Evolutionary conservation across 495 filamentous ascomycete genomes (phyloP), one percentile per base, ranked within the genome.

Genomic region (Penicillium malachiteum): DNA sequence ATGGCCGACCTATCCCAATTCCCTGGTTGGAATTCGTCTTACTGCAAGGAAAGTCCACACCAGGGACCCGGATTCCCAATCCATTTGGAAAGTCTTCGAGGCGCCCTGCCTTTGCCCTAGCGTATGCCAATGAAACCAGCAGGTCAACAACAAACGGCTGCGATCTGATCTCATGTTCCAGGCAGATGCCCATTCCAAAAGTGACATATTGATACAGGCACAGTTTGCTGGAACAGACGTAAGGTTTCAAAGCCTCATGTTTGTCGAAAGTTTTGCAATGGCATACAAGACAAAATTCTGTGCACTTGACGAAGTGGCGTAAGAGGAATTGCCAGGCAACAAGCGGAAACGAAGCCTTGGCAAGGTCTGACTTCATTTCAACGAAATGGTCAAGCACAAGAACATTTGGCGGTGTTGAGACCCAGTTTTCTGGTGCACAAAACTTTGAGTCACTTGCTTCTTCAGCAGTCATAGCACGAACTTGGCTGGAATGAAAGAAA

Each of bases 151-250:
- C 92, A 38, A 86, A 80, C 8, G 92, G 91, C 58, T 94, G 87
- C 13, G 84, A 80, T 31, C 87, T 56, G 32, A 97, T 89, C 63
- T 96, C 91, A 64, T 90, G 82, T 64, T 96, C 92, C 52, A 96
- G 82, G 62, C 84, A 89, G 2, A 90, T 87, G 0, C 92, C 92
- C 67, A 96, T 86, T 0, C 90, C 91, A 26, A 94, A 77, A n/a
- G 81, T 79, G 83, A 96, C 89, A 73, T 95, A 96, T 63, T 97
- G 93, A 59, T 91, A 94, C 2, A 96, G 73, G 64, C 93, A 97
- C 7, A 97, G 77, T 3, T 80, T 81, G 16, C 84, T 82, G 30
- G 82, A 84, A 76, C 93, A 97, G 16, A 96, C 91, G 61, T 94
- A 96, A 0, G 93, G 93, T 55, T 91, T 93, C 41, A 97, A 74